These are phyloP conservation scores for Penstemon davidsonii DNA, from an alignment of 257 asterid species.

Conservation along the genomic window DNA sequence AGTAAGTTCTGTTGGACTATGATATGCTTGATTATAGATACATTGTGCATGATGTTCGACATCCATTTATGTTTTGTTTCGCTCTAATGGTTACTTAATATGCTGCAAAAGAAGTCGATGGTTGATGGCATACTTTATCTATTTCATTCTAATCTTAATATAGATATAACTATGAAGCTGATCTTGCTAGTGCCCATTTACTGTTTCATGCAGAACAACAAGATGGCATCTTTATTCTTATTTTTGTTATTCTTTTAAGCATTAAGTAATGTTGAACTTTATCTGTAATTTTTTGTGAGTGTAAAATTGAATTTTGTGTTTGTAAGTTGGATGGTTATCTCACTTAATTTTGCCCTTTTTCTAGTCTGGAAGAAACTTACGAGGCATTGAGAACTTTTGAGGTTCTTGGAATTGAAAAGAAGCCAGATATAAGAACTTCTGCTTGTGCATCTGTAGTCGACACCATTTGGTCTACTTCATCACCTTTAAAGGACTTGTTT, in stretches of 20 bases:
- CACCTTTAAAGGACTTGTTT: constrained; percentile 60
- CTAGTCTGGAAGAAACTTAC: constrained; percentile 79
- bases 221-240: not conserved
- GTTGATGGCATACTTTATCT: not conserved
- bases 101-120: constrained; percentile 6
- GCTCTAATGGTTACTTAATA: constrained; percentile 5
- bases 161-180: not conserved
- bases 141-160: too few relatives aligned
- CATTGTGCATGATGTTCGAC: constrained; percentile 7
- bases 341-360: constrained; percentile 26
- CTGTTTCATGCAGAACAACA: not conserved
- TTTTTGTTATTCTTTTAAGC: not conserved
- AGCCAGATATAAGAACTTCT: constrained; percentile 47
- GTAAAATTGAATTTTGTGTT: not conserved
- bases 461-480: constrained; percentile 54
- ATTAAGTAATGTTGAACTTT: not conserved
- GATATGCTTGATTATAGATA: not conserved
- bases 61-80: not conserved
- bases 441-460: constrained; percentile 61
- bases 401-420: constrained; percentile 77
- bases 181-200: not conserved
- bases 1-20: not conserved
- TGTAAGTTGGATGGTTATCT: constrained; percentile 22
- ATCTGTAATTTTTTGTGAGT: not conserved
- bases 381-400: constrained; percentile 79